Percentiles rank a stretch among this genome's conserved stretches.
These are phyloP conservation scores for Microdochium trichocladiopsis DNA, from an alignment of 2,329 filamentous ascomycete genomes.

Conservation along the genomic window DNA sequence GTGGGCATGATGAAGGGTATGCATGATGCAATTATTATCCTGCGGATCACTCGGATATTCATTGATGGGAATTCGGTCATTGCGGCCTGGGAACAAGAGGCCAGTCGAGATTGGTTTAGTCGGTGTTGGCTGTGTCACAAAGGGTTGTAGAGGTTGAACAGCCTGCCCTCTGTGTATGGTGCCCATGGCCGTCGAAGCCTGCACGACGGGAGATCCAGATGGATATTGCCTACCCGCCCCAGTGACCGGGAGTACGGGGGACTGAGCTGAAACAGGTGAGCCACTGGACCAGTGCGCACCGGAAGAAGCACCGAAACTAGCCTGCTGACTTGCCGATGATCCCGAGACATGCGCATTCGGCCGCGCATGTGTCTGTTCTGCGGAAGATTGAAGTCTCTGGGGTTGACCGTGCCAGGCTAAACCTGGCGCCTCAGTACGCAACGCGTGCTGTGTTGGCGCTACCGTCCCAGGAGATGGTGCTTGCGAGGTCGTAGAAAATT, in stretches of 20 bases:
- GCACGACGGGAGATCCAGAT: background rate
- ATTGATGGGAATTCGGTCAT: background rate
- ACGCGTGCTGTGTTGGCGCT: too few relatives aligned
- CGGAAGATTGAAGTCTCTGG: too few relatives aligned
- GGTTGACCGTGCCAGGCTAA: too few relatives aligned
- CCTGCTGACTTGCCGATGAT: background rate
- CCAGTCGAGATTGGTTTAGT: background rate
- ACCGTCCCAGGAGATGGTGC: too few relatives aligned
- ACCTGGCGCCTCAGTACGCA: too few relatives aligned
- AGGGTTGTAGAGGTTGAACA: too few relatives aligned
- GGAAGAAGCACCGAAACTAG: background rate
- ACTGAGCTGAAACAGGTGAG: background rate
- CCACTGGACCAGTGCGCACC: background rate
- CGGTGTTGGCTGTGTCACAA: background rate
- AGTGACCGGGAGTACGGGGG: background rate
- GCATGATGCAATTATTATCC: background rate
- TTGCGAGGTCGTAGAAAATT: too few relatives aligned
- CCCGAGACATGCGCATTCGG: background rate
- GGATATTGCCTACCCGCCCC: background rate
- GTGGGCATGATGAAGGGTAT: slow-evolving; percentile 38
- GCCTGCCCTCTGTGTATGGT: too few relatives aligned
- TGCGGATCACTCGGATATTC: background rate
- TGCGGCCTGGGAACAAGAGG: background rate
- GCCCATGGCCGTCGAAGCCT: too few relatives aligned
- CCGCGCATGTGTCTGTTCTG: too few relatives aligned